These are phyloP conservation scores for Nannizziopsis barbatae DNA, from an alignment of 2,329 filamentous ascomycete species.

Conservation along the genomic window DNA sequence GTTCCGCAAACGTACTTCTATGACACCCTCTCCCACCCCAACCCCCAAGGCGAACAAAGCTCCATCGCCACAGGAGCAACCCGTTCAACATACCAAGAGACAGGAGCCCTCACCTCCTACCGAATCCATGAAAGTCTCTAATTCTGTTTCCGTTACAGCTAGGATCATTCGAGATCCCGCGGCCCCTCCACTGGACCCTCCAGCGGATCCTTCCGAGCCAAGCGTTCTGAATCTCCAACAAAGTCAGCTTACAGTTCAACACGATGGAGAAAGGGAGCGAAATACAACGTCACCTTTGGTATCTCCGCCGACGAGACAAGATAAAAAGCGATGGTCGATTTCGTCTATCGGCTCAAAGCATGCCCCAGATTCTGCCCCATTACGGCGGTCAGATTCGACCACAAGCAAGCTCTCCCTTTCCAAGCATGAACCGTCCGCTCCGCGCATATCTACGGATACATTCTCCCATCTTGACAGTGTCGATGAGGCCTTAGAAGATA, in stretches of 20 bases:
- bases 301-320: constrained; percentile 20
- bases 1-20: constrained; percentile 35
- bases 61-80: constrained; percentile 20
- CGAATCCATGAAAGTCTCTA: constrained; percentile 27
- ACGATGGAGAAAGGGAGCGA: constrained; percentile 39
- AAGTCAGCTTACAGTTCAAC: constrained; percentile 53
- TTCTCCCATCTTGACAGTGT: constrained; percentile 20
- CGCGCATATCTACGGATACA: constrained; percentile 28
- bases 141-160: constrained; percentile 81
- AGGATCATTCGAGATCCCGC: constrained; percentile 58
- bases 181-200: constrained; percentile 29
- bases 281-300: constrained; percentile 14
- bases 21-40: constrained; percentile 18
- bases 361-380: constrained; percentile 15
- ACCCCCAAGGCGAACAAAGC: constrained; percentile 18
- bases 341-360: constrained; percentile 29
- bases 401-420: constrained; percentile 31
- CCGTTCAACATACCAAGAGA: constrained; percentile 24
- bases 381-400: constrained; percentile 27
- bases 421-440: constrained; percentile 25
- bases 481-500: constrained; percentile 38
- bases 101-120: constrained; percentile 23
- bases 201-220: constrained; percentile 24
- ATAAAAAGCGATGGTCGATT: constrained; percentile 30
- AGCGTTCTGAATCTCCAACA: constrained; percentile 39